Base-by-base conservation (phyloP, 192 early-diverging fungal genomes). In the Phycomyces nitens region DNA sequence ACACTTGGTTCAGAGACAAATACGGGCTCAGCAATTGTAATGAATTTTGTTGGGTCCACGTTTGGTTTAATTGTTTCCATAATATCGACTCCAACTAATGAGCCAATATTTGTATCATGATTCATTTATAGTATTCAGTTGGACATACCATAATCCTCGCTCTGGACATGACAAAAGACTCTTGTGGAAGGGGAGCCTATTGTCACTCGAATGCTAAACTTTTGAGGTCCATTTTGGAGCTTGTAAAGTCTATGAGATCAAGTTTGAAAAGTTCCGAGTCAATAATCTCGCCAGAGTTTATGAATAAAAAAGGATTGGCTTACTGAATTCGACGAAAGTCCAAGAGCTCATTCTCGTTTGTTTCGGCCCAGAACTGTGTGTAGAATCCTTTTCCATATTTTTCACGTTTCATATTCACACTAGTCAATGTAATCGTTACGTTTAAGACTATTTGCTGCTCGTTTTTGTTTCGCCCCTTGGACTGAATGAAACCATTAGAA, bases 251-350 rank as follows among this genome's bases (percentile, higher is more conserved):
- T 72, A 44, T 47, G 50, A 22, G 14, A 51, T 22, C 4, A 40
- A 52, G 41, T n/a, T 16, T 66, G 20, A 12, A 29, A 38, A 42
- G 18, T 11, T 43, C n/a, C n/a, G n/a, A n/a, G n/a, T n/a, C n/a
- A n/a, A n/a, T n/a, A n/a, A n/a, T n/a, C n/a, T n/a, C n/a, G n/a
- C n/a, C n/a, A n/a, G n/a, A n/a, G n/a, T n/a, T n/a, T n/a, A n/a
- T n/a, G n/a, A n/a, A n/a, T n/a, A n/a, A 21, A 62, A 52, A 21
- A 62, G 6, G 49, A 43, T 20, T 7, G n/a, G 64, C 55, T 56
- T 72, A 68, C 71, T 56, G 26, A 26, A 68, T 27, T n/a, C 65
- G 71, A 22, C 71, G 59, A 41, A 67, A 67, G 39, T 72, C 71
- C n/a, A 66, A 53, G 14, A 72, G 23, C 15, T 56, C 53, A 27